Percentiles rank a stretch among this genome's conserved stretches.
Evolutionary conservation across 2,329 filamentous ascomycete species (phyloP).

Genomic region (Talaromyces rugulosus): DNA sequence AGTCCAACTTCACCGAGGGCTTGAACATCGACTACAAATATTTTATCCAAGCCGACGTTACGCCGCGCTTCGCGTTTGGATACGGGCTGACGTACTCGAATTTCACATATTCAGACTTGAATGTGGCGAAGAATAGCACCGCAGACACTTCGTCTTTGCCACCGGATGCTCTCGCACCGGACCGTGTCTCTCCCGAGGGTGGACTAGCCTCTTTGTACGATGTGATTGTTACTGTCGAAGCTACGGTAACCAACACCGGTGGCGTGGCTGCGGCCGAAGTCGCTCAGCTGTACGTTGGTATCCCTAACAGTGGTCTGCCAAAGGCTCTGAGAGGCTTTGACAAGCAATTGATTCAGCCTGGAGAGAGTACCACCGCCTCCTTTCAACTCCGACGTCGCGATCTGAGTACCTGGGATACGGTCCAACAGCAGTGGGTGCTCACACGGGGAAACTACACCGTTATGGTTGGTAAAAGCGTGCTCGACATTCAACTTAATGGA

Average conservation of each 20-base stretch:
- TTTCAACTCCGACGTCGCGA: conserved; percentile 44
- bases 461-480: conserved; percentile 22
- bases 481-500: conserved; percentile 20
- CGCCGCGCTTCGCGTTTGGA: conserved; percentile 36
- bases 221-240: conserved; percentile 37
- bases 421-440: conserved; percentile 31
- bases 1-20: conserved; percentile 47
- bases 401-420: conserved; percentile 34
- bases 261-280: conserved; percentile 41
- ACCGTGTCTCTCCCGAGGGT: conserved; percentile 31
- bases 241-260: conserved; percentile 44
- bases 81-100: conserved; percentile 50
- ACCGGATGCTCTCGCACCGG: neutral
- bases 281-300: conserved; percentile 32
- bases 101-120: conserved; percentile 68
- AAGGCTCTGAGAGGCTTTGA: conserved; percentile 50
- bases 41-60: conserved; percentile 41
- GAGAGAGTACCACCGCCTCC: conserved; percentile 36
- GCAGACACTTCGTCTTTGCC: neutral
- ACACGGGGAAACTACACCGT: conserved; percentile 20
- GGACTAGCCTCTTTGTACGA: conserved; percentile 50
- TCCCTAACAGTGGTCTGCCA: conserved; percentile 4
- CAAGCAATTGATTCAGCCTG: conserved; percentile 39
- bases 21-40: conserved; percentile 53
- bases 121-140: neutral